Conservation (phyloP, 768 basidiomycete species). For the Lactifluus pinguis region DNA sequence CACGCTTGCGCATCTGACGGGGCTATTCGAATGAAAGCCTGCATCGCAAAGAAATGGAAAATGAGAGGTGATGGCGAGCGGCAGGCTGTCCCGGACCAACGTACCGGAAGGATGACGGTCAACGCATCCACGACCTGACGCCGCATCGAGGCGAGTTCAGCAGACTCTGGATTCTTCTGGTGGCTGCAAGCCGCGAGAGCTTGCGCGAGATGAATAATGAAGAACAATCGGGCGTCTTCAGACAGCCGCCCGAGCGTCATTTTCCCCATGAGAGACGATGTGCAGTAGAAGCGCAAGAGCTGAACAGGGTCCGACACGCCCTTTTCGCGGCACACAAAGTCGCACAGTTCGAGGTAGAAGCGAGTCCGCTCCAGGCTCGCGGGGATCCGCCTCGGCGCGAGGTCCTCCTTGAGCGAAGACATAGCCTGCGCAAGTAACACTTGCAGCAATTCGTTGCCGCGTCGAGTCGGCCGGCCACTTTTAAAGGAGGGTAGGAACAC, state of each 20-base stretch:
- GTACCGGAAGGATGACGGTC: too few species aligned
- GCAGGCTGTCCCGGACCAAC: too few species aligned
- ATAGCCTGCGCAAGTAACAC: conserved; percentile 33
- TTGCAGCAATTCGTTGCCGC: conserved; percentile 34
- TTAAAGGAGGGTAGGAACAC: conserved; percentile 40
- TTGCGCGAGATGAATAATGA: too few species aligned
- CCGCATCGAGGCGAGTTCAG: conserved; percentile 27
- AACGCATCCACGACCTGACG: conserved; percentile 31
- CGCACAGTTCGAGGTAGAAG: conserved; percentile 40
- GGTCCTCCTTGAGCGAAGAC: conserved; percentile 23
- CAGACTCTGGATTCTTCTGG: conserved; percentile 18
- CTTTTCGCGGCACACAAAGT: conserved; percentile 37
- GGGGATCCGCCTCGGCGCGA: conserved; percentile 23
- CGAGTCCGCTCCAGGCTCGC: conserved; percentile 29
- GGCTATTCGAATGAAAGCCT: too few species aligned
- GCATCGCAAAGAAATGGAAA: too few species aligned
- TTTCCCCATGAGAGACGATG: too few species aligned
- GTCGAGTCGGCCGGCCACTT: conserved; percentile 26
- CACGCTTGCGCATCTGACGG: too few species aligned
- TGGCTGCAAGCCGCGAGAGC: conserved; percentile 16
- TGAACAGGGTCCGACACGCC: conserved; percentile 34
- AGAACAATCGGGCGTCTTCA: too few species aligned
- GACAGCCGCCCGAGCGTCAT: too few species aligned
- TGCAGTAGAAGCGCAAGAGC: conserved; percentile 49
- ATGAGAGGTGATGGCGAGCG: not conserved